Percentiles rank a stretch among this genome's conserved stretches.
phyloP scores from a whole-genome alignment of 805 yeast species.

The Babjeviella inositovora region DNA sequence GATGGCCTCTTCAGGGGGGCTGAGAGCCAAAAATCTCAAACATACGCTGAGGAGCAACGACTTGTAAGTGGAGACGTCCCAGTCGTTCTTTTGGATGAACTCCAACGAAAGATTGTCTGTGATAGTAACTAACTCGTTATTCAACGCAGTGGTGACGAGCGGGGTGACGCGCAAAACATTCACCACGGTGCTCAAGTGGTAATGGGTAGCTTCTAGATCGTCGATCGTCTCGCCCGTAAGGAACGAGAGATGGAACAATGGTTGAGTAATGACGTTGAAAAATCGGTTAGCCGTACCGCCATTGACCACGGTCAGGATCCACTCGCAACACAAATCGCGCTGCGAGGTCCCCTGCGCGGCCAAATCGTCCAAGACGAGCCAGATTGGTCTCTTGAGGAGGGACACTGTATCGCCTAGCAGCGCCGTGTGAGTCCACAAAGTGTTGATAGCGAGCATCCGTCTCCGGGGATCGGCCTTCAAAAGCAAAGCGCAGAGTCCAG shows the following conservation, averaged over 20 bases:
- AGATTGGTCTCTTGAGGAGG: conserved; percentile 46
- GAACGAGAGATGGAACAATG: conserved; percentile 26
- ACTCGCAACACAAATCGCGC: conserved; percentile 23
- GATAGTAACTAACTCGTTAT: conserved; percentile 41
- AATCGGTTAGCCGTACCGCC: conserved; percentile 46
- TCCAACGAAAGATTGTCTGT: conserved; percentile 24
- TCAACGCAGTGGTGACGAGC: conserved; percentile 28
- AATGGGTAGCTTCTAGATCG: conserved; percentile 49
- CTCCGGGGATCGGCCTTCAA: conserved; percentile 15
- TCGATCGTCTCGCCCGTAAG: conserved; percentile 17
- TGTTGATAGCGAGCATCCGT: conserved; percentile 38
- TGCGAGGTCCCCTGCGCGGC: conserved; percentile 22
- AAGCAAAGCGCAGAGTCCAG: conserved; percentile 47
- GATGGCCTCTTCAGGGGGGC: conserved; percentile 5
- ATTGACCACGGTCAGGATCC: conserved; percentile 25
- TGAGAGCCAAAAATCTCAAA: conserved; percentile 23
- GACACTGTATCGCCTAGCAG: conserved; percentile 28
- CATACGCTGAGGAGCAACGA: conserved; percentile 30
- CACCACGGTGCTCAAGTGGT: conserved; percentile 36
- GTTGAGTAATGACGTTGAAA: conserved; percentile 40
- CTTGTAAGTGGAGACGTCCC: conserved; percentile 48
- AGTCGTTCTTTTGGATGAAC: conserved; percentile 19
- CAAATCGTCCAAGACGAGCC: conserved; percentile 52
- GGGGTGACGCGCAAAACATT: conserved; percentile 32
- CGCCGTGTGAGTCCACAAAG: conserved; percentile 60